Base-by-base conservation (phyloP, 1,284 basidiomycete species). In the Jaminaea rosea region DNA sequence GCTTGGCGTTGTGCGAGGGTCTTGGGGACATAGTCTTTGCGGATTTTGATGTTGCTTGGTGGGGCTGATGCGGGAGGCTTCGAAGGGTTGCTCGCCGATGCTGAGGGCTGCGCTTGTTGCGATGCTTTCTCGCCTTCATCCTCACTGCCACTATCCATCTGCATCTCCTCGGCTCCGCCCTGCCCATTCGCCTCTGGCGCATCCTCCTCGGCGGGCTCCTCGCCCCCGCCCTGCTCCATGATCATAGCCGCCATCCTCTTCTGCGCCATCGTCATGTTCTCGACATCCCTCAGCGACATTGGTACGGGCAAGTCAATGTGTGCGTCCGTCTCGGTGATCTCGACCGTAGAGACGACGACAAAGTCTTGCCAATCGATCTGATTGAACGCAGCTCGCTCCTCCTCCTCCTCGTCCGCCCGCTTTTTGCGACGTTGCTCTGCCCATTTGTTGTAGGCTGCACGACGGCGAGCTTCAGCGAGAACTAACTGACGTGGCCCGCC, bases 331-430 rank as follows among this genome's bases (percentile, higher is more conserved):
- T 85, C 83, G 9, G 94, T 98, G 69, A 98, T 94, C 75, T 98
- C 94, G 63, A 98, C 96, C 19, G 93, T 98, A 72, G 96, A 90
- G 15, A 97, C 94, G 55, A 96, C 89, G 47, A 92, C 89, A 77
- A 97, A 98, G 76, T 98, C 94, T 70, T 98, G 90, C 94, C 94
- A 99, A 74, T 98, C 94, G 69, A 99, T 97, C 72, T 92, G 88
- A 44, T 89, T 87, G 71, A 96, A 72, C 10, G 63, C 59, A 31
- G 61, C 62, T 47, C 59, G 55, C 41, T 67, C 58, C 47, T 57
- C 56, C 73, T 97, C 91, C 59, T 86, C 83, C 64, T 94, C 88
- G 65, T 93, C 87, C 62, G 88, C 82, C 46, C 84, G 81, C 72
- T 85, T 86, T 77, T 89, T 86, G 60, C 89, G 84, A 74, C 85